Conservation (phyloP, 805 yeast species). For the Suhomyces canberraensis region DNA sequence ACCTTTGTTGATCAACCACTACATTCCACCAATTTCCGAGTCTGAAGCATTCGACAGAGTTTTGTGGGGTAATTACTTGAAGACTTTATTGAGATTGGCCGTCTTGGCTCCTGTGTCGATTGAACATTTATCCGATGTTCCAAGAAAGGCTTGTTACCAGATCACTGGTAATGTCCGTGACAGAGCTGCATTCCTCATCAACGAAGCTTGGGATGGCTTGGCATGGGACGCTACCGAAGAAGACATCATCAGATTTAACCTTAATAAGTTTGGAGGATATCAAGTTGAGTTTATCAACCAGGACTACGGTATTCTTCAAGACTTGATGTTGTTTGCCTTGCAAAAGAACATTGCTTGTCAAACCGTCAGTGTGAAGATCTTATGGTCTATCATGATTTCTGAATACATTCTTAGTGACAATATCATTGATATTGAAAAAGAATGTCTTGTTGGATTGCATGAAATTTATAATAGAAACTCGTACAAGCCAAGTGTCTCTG, state of each 20-base stretch:
- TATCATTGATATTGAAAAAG: slow-evolving; percentile 58
- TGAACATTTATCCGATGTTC: slow-evolving; percentile 68
- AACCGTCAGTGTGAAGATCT: slow-evolving; percentile 56
- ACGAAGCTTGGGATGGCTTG: slow-evolving; percentile 68
- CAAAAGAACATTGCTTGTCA: slow-evolving; percentile 64
- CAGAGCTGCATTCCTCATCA: slow-evolving; percentile 52
- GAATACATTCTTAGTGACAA: slow-evolving; percentile 60
- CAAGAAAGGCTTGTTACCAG: slow-evolving; percentile 64
- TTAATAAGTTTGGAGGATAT: slow-evolving; percentile 62
- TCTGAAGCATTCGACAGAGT: slow-evolving; percentile 55
- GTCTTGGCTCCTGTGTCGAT: slow-evolving; percentile 66
- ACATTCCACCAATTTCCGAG: slow-evolving; percentile 50
- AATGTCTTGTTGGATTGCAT: slow-evolving; percentile 60
- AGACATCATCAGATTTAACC: slow-evolving; percentile 54
- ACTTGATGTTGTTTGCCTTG: slow-evolving; percentile 62
- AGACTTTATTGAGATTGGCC: slow-evolving; percentile 54
- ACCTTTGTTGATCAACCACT: slow-evolving; percentile 46
- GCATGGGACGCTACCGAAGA: slow-evolving; percentile 61
- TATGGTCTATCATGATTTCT: slow-evolving; percentile 70
- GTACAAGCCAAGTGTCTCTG: slow-evolving; percentile 54
- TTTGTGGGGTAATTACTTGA: slow-evolving; percentile 68
- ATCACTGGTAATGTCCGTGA: slow-evolving; percentile 64
- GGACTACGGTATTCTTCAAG: slow-evolving; percentile 60
- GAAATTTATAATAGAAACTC: slow-evolving; percentile 56
- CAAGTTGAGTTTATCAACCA: slow-evolving; percentile 61